Percentiles rank a stretch among this genome's conserved stretches.
Conservation (phyloP, 208 protist species). For the Leishmania guyanensis region DNA sequence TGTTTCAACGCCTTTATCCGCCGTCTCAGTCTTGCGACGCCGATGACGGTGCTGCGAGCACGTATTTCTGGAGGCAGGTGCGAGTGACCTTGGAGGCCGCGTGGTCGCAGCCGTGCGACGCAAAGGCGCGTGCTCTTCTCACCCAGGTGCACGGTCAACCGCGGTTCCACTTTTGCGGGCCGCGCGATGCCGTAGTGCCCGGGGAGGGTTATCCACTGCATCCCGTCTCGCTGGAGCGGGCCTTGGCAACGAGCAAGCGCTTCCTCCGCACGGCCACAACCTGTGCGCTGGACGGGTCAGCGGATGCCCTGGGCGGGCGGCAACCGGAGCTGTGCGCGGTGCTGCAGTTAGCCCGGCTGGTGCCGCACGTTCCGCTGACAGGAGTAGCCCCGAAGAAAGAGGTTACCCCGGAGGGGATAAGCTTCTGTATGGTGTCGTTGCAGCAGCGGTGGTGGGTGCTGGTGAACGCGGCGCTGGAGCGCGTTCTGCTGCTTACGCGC, state of each 20-base stretch:
- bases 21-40: neutral
- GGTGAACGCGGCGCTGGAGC: slow-evolving; percentile 73
- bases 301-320: slow-evolving; percentile 35
- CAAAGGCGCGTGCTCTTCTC: slow-evolving; percentile 24
- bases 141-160: slow-evolving; percentile 35
- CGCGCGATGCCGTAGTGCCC: slow-evolving; percentile 2
- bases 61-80: slow-evolving; percentile 54
- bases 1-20: slow-evolving; percentile 24
- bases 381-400: neutral
- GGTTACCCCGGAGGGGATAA: slow-evolving; percentile 70
- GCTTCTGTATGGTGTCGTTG: slow-evolving; percentile 86
- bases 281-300: slow-evolving; percentile 68
- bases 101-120: slow-evolving; percentile 38
- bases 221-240: slow-evolving; percentile 56
- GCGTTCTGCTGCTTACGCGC: slow-evolving; percentile 46
- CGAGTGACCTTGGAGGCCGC: slow-evolving; percentile 43
- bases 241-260: slow-evolving; percentile 51
- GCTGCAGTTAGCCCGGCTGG: slow-evolving; percentile 57
- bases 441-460: slow-evolving; percentile 89
- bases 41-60: neutral
- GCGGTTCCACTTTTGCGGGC: slow-evolving; percentile 41
- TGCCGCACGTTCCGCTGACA: slow-evolving; percentile 29
- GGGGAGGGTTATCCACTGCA: slow-evolving; percentile 47
- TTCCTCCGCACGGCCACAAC: slow-evolving; percentile 60
- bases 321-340: slow-evolving; percentile 47